Evolutionary conservation across 352 stramenopile species (phyloP).

Genomic region (Phytophthora aleatoria): DNA sequence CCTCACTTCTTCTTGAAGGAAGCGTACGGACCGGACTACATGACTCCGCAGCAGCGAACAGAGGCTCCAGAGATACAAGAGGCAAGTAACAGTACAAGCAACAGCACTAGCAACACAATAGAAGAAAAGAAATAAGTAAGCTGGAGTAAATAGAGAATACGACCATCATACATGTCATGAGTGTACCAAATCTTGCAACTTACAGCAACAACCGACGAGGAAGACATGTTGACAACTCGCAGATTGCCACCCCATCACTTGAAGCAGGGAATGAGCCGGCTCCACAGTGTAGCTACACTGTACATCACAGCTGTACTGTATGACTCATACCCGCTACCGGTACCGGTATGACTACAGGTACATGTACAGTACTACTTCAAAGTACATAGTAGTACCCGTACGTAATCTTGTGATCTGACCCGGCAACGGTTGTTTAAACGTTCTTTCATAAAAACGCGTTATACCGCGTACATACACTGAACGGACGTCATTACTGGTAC

Average conservation of each 20-base stretch:
- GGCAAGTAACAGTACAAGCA: constrained; percentile 4
- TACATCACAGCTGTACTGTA: background rate
- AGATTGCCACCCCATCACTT: background rate
- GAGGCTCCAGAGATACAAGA: constrained; percentile 1
- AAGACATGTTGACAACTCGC: background rate
- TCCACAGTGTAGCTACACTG: background rate
- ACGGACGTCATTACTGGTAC: no score
- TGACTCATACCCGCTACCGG: no score
- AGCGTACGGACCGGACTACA: constrained; percentile 46
- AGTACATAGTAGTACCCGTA: no score
- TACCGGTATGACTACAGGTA: no score
- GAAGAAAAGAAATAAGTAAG: background rate
- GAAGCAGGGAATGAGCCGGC: background rate
- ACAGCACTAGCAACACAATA: background rate
- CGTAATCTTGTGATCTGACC: constrained; percentile 2
- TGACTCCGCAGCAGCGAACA: constrained; percentile 31
- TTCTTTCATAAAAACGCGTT: no score
- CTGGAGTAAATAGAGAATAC: no score
- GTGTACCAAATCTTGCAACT: no score
- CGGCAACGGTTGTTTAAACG: background rate
- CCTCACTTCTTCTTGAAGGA: constrained; percentile 37
- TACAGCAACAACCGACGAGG: no score
- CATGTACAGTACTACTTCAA: no score
- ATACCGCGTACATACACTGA: no score
- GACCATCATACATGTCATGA: no score